Base-by-base conservation (phyloP, 371 early-diverging fungal genomes). In the Mortierella sp. region DNA sequence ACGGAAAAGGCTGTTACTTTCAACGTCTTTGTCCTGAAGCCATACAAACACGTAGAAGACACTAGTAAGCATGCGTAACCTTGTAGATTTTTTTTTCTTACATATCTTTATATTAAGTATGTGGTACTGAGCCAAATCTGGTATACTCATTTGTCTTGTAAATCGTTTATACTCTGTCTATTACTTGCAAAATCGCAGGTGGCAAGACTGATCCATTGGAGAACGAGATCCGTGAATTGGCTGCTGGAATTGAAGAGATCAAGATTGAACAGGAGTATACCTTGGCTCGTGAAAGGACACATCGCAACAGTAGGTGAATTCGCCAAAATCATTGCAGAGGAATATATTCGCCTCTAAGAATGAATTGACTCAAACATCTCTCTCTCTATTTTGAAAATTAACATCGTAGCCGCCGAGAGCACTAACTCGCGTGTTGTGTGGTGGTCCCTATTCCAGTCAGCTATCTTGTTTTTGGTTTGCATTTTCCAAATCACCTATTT, bases 181-280 rank as follows among this genome's bases (percentile, higher is more conserved):
- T 24, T 65, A 18, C 30, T n/a, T 28, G 8, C 26, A 37, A 60
- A 16, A 18, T 45, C 18, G 12, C 20, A 77, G 78, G 72, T 5
- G 43, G 72, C 66, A 83, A 87, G 62, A 86, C 84, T 49, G 90
- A 92, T 74, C 92, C 93, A 62, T 83, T 94, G 62, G 88, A 90
- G 75, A 73, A 83, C 18, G 94, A 92, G 79, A 91, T 95, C 59
- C 86, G 87, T 35, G 90, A 89, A 71, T 80, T 95, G 74, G 90
- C 90, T 39, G 87, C 88, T 12, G 90, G 89, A 63, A 87, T 95
- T 54, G 83, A 87, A 70, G 88, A 87, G 54, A 86, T 95, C 70
- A 89, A 87, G 75, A 92, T 91, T 40, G 93, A 93, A 70, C 94
- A 94, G 80, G 91, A 92, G 72, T 94, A 92, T 75, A 89, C 94